Evolutionary conservation across 495 filamentous ascomycete genomes (phyloP).

Genomic region (Penicillium macrosclerotiorum): DNA sequence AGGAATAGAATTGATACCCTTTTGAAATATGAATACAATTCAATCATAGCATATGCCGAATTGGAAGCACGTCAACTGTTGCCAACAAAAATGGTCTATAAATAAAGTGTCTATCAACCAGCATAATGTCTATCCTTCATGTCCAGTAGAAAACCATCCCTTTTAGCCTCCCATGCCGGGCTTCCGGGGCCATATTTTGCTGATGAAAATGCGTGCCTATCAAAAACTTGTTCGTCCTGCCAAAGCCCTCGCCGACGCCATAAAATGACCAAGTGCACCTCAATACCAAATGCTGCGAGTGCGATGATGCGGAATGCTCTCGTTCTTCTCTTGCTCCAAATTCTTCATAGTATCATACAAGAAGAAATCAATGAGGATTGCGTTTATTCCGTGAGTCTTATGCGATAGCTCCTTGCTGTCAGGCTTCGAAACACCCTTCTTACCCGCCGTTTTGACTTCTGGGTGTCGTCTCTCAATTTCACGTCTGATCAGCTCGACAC

Average conservation of each 20-base stretch:
- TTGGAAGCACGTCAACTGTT: neutral
- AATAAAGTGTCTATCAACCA: neutral
- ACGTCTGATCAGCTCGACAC: conserved; percentile 82
- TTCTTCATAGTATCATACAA: conserved; percentile 92
- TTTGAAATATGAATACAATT: conserved; percentile 7
- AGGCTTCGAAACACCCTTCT: neutral
- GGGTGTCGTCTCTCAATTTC: conserved; percentile 76
- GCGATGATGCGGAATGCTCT: conserved; percentile 82
- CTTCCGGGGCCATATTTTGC: conserved; percentile 10
- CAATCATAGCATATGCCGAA: neutral
- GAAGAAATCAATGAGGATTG: conserved; percentile 93
- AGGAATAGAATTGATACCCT: conserved; percentile 26
- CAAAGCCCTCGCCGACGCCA: conserved; percentile 8
- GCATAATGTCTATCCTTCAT: neutral
- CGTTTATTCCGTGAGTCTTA: conserved; percentile 59
- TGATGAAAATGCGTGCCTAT: neutral
- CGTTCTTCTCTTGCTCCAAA: conserved; percentile 57
- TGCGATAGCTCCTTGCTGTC: conserved; percentile 17
- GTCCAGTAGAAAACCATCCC: neutral
- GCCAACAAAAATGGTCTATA: neutral
- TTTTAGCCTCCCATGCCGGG: too few relatives aligned
- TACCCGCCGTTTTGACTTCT: conserved; percentile 40
- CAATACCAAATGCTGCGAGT: conserved; percentile 97
- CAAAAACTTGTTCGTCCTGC: neutral
- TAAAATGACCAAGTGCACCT: conserved; percentile 11